Base-by-base conservation (phyloP, 2,329 filamentous ascomycete genomes). In the Cercospora berteroae region DNA sequence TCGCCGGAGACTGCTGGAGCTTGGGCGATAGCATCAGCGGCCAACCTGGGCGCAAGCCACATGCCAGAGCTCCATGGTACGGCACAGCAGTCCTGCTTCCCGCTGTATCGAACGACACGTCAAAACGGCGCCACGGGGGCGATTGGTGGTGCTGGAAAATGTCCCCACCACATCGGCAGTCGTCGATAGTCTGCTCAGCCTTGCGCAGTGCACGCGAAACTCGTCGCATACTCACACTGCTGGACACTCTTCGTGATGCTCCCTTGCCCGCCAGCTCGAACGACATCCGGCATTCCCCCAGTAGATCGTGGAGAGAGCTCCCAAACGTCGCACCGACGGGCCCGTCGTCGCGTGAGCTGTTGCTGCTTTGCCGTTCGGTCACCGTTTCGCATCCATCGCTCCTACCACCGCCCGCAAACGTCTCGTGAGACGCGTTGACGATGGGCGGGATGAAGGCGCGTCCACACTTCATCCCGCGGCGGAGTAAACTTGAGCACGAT, bases 231-330 rank as follows among this genome's bases (percentile, higher is more conserved):
- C n/a, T n/a, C n/a, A n/a, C n/a, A n/a, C n/a, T n/a, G n/a, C n/a
- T n/a, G n/a, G n/a, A n/a, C n/a, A n/a, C n/a, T n/a, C 48, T 29
- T 62, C 39, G 42, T 44, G 42, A 52, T 62, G 23, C 12, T 31
- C 39, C 5, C 3, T 20, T 18, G 42, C 60, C 39, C 33, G 60
- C 23, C 25, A 9, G 23, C 13, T 52, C 16, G 39, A 52, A 55
- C 60, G 42, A 55, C 27, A 9, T 7, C 52, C 52, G 52, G 18
- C n/a, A 36, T 36, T 31, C 6, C 13, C 18, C 60, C 58, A 25
- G 58, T 18, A 36, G 25, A 42, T 60, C 58, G 36, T 56, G 60
- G 42, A 62, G 60, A 62, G 27, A 62, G 42, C 42, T 62, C 16
- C 44, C 12, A 23, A 33, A 59, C 20, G 31, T 59, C 31, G 29